Base-by-base conservation (phyloP, 805 yeast species). In the Metschnikowia sp. region DNA sequence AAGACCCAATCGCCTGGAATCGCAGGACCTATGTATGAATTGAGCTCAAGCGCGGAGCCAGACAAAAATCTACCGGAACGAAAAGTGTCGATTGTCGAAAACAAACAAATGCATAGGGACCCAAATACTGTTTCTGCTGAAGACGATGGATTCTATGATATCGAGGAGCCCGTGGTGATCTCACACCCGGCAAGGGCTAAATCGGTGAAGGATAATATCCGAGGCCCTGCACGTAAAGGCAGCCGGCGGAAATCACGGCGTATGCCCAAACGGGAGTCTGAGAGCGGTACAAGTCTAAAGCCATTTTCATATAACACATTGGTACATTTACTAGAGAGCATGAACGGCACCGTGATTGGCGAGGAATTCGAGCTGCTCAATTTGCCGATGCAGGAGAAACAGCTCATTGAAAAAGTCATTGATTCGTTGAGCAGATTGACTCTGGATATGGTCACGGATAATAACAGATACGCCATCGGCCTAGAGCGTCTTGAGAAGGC, bases 391-490 rank as follows among this genome's bases (percentile, higher is more conserved):
- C 84, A 84, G 49, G 96, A 90, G 59, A 85, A 86, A 55, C 84
- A 81, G 57, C 73, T 91, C 36, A 72, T 92, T 37, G 97, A 92
- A 60, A 83, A 88, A 64, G 81, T 92, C 41, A 86, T 92, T 3
- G 96, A 90, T 59, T 83, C 95, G 2, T 72, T 92, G 40, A 84
- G 94, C 35, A 76, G 94, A 57, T 76, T 94, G 49, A 89, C 96
- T 3, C 88, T 91, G 44, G 97, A 90, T 60, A 89, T 94, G 88
- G 86, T 90, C 45, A 63, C 88, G 47, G 96, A 92, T 63, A 88
- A 88, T 29, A 81, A 79, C 29, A 80, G 94, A 58, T 84, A 86
- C 48, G 83, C 82, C 12, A 89, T 88, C 51, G 96, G 97, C 10
- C 77, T 88, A 38, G 75, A 79, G 52, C 74, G 98, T 53, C 70